A percentile compares a stretch with the other conserved stretches of the same genome.
phyloP scores from a whole-genome alignment of 2,329 filamentous ascomycete genomes.

The Cryphonectria parasitica region DNA sequence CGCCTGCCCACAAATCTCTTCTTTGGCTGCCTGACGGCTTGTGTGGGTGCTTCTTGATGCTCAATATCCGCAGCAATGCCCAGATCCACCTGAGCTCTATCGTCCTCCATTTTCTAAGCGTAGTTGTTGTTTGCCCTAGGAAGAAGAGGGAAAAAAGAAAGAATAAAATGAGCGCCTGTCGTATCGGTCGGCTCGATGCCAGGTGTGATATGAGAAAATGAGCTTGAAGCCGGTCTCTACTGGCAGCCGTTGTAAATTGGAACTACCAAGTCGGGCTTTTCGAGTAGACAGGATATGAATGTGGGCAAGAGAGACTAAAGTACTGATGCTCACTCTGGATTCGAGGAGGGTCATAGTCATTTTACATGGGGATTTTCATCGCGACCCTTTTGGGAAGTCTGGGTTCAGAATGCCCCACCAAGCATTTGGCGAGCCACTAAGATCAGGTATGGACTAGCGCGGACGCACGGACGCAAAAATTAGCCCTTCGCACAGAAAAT shows the following conservation, averaged over 20 bases:
- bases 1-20: conserved; percentile 89
- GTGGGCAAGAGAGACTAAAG: neutral
- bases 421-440: conserved; percentile 9
- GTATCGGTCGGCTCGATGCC: neutral
- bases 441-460: neutral
- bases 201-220: neutral
- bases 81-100: conserved; percentile 70
- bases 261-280: neutral
- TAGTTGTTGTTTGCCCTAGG: neutral
- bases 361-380: neutral
- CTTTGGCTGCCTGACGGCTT: conserved; percentile 72
- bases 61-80: conserved; percentile 71
- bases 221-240: neutral
- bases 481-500: conserved; percentile 30
- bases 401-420: conserved; percentile 1
- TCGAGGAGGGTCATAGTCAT: conserved; percentile 1
- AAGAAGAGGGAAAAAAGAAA: neutral
- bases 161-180: neutral
- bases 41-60: conserved; percentile 46
- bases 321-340: neutral
- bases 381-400: neutral
- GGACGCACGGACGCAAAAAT: conserved; percentile 26
- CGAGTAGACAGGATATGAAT: neutral
- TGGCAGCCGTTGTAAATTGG: neutral
- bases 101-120: conserved; percentile 68